These are phyloP conservation scores for Immersiporthe knoxdaviesiana DNA, from an alignment of 2,329 filamentous ascomycete species.

Conservation along the genomic window DNA sequence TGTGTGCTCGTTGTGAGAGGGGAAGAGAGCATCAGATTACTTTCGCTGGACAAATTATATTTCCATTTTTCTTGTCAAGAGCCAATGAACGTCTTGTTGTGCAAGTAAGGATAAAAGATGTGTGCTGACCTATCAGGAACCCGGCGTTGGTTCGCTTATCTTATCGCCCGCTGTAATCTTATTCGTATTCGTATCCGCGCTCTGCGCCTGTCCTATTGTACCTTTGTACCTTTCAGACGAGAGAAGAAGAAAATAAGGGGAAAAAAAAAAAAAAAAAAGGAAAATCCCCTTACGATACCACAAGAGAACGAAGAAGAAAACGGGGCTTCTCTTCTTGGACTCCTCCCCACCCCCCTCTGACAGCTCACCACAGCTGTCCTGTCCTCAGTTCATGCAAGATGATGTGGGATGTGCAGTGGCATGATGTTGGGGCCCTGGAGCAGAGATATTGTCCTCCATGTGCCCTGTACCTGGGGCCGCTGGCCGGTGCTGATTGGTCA, in stretches of 20 bases:
- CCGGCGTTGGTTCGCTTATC: background rate
- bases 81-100: no score
- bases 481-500: background rate
- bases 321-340: background rate
- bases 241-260: no score
- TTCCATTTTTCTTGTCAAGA: no score
- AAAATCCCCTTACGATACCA: no score
- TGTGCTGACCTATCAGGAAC: background rate
- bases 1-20: background rate
- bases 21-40: background rate
- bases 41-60: background rate
- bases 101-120: no score
- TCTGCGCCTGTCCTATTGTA: background rate
- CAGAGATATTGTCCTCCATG: background rate
- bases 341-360: background rate
- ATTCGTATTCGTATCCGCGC: constrained; percentile 24
- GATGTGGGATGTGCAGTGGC: constrained; percentile 18
- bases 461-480: background rate
- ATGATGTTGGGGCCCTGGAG: constrained; percentile 2
- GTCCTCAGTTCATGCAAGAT: constrained; percentile 11
- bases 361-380: background rate
- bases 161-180: constrained; percentile 15
- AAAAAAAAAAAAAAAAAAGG: no score
- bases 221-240: no score
- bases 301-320: background rate